Conservation (phyloP, 2,329 filamentous ascomycete species). For the Aspergillus pseudoviridinutans region DNA sequence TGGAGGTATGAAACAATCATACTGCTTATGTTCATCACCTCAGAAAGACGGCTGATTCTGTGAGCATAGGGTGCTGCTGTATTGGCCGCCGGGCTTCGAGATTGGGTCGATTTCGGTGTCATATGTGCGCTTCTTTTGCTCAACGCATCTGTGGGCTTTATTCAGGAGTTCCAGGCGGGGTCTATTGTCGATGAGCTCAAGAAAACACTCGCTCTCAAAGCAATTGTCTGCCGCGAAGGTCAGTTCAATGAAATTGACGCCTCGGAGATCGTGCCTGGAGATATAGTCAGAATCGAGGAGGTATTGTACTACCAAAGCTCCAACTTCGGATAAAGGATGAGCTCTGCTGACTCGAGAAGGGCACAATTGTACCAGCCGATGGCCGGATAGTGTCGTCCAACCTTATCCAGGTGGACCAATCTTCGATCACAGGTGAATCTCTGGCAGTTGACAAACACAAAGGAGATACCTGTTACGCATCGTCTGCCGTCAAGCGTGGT, state of each 20-base stretch:
- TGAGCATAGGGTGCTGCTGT: conserved; percentile 63
- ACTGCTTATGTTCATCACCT: background rate
- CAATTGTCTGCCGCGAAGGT: conserved; percentile 79
- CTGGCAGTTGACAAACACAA: conserved; percentile 86
- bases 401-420: conserved; percentile 87
- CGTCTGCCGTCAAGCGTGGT: conserved; percentile 86
- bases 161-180: conserved; percentile 85
- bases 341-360: conserved; percentile 38
- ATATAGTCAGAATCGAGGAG: conserved; percentile 86
- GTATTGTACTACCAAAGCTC: conserved; percentile 26
- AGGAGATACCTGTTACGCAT: conserved; percentile 76
- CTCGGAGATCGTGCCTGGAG: conserved; percentile 79
- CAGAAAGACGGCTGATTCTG: conserved; percentile 6
- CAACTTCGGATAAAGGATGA: conserved; percentile 3
- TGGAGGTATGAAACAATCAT: conserved; percentile 63
- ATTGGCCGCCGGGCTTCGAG: conserved; percentile 75
- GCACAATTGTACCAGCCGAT: conserved; percentile 86
- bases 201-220: conserved; percentile 84
- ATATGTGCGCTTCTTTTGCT: conserved; percentile 79
- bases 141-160: conserved; percentile 80
- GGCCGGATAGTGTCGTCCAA: conserved; percentile 79
- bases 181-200: conserved; percentile 88
- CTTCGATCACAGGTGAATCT: conserved; percentile 86
- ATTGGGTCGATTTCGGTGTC: conserved; percentile 93
- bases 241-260: conserved; percentile 74